Base-by-base conservation (phyloP, 2,329 filamentous ascomycete genomes). In the Penicillium capsulatum region DNA sequence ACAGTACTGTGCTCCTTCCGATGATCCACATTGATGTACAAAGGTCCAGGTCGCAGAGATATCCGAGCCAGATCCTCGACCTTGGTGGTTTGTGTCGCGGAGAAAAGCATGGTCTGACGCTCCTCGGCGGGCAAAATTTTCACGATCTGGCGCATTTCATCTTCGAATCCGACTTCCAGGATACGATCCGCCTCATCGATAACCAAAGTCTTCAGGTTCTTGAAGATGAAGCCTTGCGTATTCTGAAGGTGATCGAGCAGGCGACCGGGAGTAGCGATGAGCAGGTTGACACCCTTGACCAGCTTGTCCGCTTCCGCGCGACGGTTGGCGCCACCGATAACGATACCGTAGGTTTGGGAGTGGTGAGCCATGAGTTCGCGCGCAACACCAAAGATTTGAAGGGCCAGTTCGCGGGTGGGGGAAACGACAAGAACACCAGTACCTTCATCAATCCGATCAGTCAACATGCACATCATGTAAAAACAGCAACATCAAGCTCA, bases 141-240 rank as follows among this genome's bases (percentile, higher is more conserved):
- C 66, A 97, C 83, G 54, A 98, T 95, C 64, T 94, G 84, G 50
- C 87, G 79, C 86, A 98, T 95, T 70, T 98, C 92, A 60, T 97
- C 92, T 67, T 98, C 92, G 74, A 98, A 98, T 56, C 92, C 91
- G 47, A 96, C 87, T 70, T 98, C 92, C 31, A 98, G 73, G 48
- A 98, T 96, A 33, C 92, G 83, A 64, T 98, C 92, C 13, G 92
- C 92, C 70, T 98, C 92, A 57, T 98, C 92, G 53, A 97, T 96
- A 52, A 98, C 80, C 24, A 98, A 75, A 1, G 88, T 86, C 66
- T 90, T 89, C 55, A 95, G 70, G 66, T 96, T 95, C 75, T 94
- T 94, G 77, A 87, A 95, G 1, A 84, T 71, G 51, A 97, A 97
- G 14, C 83, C 83, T 42, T 84, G 84, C 0, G 92, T 97, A 63